Conservation (phyloP, 352 stramenopile species). For the Phytophthora vignae region DNA sequence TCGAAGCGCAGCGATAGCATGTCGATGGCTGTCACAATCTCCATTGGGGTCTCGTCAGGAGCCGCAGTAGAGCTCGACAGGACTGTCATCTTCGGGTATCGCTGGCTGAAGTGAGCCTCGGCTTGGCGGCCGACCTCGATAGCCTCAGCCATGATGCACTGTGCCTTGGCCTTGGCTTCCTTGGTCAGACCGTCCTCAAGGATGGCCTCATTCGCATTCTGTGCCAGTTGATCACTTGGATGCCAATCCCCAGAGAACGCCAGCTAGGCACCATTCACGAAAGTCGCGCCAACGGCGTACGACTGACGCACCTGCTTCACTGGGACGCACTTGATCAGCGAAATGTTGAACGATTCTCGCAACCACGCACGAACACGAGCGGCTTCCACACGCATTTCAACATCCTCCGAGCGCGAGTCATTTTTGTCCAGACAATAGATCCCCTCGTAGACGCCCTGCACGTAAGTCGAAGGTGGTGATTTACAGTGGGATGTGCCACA, state of each 20-base stretch:
- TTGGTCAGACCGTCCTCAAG: conserved; percentile 95
- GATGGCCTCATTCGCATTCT: conserved; percentile 92
- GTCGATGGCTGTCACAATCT: conserved; percentile 79
- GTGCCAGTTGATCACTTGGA: conserved; percentile 77
- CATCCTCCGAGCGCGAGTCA: conserved; percentile 9
- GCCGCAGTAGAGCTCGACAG: conserved; percentile 26
- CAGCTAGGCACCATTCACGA: conserved; percentile 80
- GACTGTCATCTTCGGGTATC: conserved; percentile 82
- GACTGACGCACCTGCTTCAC: conserved; percentile 92
- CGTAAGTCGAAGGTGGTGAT: too few relatives aligned
- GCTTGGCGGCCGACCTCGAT: conserved; percentile 78
- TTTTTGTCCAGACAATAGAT: too few relatives aligned
- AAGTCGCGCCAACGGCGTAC: conserved; percentile 91
- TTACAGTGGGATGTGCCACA: too few relatives aligned
- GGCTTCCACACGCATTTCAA: conserved; percentile 37
- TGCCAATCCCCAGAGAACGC: conserved; percentile 96
- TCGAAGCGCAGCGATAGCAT: conserved; percentile 73
- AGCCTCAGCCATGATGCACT: conserved; percentile 95
- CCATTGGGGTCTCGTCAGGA: conserved; percentile 32
- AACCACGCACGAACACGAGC: conserved; percentile 55
- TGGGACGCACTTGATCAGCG: conserved; percentile 65
- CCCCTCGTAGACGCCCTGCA: too few relatives aligned
- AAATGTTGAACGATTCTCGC: conserved; percentile 49
- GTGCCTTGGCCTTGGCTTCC: conserved; percentile 94
- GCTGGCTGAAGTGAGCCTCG: conserved; percentile 95